Percentiles rank a stretch among this genome's conserved stretches.
phyloP scores from a whole-genome alignment of 106 monocot genomes.

The Acorus gramineus region DNA sequence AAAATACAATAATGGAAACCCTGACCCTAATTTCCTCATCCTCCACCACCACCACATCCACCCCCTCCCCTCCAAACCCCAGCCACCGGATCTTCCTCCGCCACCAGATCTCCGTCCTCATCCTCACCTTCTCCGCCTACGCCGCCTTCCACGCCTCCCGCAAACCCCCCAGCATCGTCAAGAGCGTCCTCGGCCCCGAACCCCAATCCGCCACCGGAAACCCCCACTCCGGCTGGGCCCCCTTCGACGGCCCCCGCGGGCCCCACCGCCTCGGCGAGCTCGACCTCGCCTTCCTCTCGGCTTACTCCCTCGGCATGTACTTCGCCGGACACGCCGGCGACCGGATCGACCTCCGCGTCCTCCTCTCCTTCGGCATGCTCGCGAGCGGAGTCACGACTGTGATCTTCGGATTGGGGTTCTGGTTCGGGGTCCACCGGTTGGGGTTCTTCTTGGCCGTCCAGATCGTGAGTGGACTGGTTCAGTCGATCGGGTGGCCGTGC shows the following conservation, averaged over 20 bases:
- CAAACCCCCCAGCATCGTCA: constrained; percentile 95
- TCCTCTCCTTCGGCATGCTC: constrained; percentile 56
- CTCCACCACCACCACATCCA: neutral
- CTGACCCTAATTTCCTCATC: neutral
- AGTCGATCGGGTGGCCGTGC: constrained; percentile 85
- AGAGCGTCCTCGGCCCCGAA: constrained; percentile 48
- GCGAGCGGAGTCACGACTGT: constrained; percentile 31
- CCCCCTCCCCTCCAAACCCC: neutral
- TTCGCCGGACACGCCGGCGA: constrained; percentile 73
- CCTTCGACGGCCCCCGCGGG: constrained; percentile 51
- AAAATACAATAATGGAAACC: constrained; percentile 7
- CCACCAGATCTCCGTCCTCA: constrained; percentile 43
- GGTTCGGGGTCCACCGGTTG: constrained; percentile 35
- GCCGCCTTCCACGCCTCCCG: constrained; percentile 91
- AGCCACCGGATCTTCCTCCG: constrained; percentile 1
- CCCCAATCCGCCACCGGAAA: neutral
- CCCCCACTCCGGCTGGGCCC: constrained; percentile 35
- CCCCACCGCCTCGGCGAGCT: constrained; percentile 92
- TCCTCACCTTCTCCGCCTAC: constrained; percentile 77
- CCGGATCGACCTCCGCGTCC: constrained; percentile 51
- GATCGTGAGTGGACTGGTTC: constrained; percentile 46
- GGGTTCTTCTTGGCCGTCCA: constrained; percentile 54
- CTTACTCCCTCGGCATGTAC: constrained; percentile 76
- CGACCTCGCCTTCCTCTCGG: constrained; percentile 80
- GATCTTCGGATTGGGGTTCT: constrained; percentile 53